Evolutionary conservation across 257 asterid genomes (phyloP).

Genomic region (Hygrophila difformis): DNA sequence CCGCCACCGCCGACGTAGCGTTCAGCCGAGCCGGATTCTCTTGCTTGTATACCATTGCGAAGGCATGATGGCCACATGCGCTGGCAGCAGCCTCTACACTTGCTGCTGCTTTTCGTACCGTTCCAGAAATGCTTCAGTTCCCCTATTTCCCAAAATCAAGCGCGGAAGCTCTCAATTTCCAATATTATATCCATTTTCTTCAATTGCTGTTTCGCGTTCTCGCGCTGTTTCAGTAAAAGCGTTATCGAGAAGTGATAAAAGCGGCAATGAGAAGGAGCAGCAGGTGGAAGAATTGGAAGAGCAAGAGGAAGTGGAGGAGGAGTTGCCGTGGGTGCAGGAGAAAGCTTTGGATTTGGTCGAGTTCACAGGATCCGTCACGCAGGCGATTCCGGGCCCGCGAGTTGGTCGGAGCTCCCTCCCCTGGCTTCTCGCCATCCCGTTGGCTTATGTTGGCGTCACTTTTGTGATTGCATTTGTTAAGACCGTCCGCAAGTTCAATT

Average conservation of each 20-base stretch:
- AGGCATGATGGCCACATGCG: slow-evolving; percentile 26
- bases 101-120: slow-evolving; percentile 20
- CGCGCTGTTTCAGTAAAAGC: slow-evolving; percentile 20
- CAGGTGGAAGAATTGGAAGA: slow-evolving; percentile 30
- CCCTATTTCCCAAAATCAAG: slow-evolving; percentile 18
- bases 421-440: slow-evolving; percentile 79
- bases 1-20: background rate
- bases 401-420: slow-evolving; percentile 84
- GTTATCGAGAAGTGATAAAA: slow-evolving; percentile 14
- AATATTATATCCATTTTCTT: slow-evolving; percentile 3
- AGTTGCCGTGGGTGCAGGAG: slow-evolving; percentile 95
- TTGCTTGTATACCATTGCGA: no score
- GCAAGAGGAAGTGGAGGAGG: slow-evolving; percentile 84
- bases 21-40: background rate
- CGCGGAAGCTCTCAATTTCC: slow-evolving; percentile 17
- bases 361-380: slow-evolving; percentile 89
- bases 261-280: slow-evolving; percentile 19
- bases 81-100: slow-evolving; percentile 23
- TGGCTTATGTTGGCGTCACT: slow-evolving; percentile 77
- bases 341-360: slow-evolving; percentile 94
- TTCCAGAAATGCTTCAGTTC: slow-evolving; percentile 12
- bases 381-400: slow-evolving; percentile 95
- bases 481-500: slow-evolving; percentile 66
- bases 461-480: slow-evolving; percentile 74
- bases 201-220: slow-evolving; percentile 13